Percentiles rank a stretch among this genome's conserved stretches.
Conservation (phyloP, 2,329 filamentous ascomycete genomes). For the Didymella glomerata region DNA sequence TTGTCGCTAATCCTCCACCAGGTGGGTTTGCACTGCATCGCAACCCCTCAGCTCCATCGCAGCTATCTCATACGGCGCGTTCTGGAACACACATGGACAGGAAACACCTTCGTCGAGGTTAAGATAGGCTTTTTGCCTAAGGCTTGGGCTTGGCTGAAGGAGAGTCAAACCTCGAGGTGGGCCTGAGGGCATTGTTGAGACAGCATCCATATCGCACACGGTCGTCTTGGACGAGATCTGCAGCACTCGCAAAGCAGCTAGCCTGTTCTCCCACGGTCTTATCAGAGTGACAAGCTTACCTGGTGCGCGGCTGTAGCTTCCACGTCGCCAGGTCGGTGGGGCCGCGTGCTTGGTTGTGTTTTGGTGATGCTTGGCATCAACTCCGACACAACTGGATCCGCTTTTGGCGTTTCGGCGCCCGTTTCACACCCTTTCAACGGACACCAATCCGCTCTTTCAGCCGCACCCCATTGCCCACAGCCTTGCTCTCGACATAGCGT, state of each 20-base stretch:
- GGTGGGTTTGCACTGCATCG: constrained; percentile 4
- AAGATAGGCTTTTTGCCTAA: constrained; percentile 36
- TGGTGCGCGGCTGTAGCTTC: constrained; percentile 32
- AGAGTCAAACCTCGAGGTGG: constrained; percentile 36
- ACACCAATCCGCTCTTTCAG: constrained; percentile 37
- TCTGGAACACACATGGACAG: constrained; percentile 12
- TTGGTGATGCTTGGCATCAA: constrained; percentile 45
- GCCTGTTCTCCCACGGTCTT: constrained; percentile 25
- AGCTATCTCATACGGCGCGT: constrained; percentile 3
- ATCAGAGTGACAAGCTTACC: constrained; percentile 26
- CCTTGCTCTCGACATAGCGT: constrained; percentile 30
- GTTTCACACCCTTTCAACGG: constrained; percentile 43
- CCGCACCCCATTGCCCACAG: constrained; percentile 36
- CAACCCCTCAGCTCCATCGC: constrained; percentile 5
- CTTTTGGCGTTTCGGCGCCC: constrained; percentile 45
- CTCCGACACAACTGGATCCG: constrained; percentile 41
- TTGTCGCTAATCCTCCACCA: constrained; percentile 6
- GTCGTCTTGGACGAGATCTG: constrained; percentile 23
- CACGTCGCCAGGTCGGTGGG: constrained; percentile 40
- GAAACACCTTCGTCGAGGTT: constrained; percentile 21
- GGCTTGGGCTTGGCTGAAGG: constrained; percentile 32
- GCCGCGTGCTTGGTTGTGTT: constrained; percentile 31
- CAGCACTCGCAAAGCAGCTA: constrained; percentile 27
- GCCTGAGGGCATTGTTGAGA: constrained; percentile 32
- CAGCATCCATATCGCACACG: constrained; percentile 24